Evolutionary conservation across 805 yeast species (phyloP), one percentile per base, ranked within the genome.

Genomic region (Clavispora asparagi): DNA sequence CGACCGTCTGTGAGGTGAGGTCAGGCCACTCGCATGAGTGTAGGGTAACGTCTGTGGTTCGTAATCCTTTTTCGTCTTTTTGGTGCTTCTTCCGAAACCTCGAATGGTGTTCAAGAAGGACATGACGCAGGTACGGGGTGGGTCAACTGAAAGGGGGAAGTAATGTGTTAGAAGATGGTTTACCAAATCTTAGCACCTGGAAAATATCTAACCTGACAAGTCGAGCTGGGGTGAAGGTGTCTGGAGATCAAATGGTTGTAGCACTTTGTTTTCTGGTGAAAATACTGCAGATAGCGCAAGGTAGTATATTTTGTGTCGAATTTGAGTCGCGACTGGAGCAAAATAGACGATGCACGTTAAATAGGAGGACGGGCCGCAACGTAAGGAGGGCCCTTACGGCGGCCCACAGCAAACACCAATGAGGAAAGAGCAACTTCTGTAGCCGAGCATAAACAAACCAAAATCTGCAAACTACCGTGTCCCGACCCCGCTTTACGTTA

Each of bases 21-120:
- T 70, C 2, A 70, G 61, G 12, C 53, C 54, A 47, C 56, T 63
- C 1, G 68, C 50, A 46, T 64, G 65, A 17, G 62, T 54, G 49
- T 68, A 71, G n/a, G 65, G 43, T n/a, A 63, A 55, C 7, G 62
- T 53, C 27, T 51, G 54, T 4, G 63, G 60, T 23, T 55, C 59
- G 32, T 51, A 50, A 12, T 55, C 58, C 52, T 69, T 71, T 50
- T 71, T 75, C 40, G 62, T 68, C 56, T 75, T 73, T 48, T 74
- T 73, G 30, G 76, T 67, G 49, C 68, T 64, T 53, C 77, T 62
- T 17, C 77, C 76, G 43, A 74, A 63, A 17, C 79, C 78, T 56
- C 78, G 58, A 40, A 74, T 73, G 32, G 77, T 71, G 53, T 70
- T 71, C 35, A 74, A 63, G 51, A 74, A 74, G 10, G 78, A 74